Base-by-base conservation (phyloP, 352 stramenopile genomes). In the Phytopythium helicoides region DNA sequence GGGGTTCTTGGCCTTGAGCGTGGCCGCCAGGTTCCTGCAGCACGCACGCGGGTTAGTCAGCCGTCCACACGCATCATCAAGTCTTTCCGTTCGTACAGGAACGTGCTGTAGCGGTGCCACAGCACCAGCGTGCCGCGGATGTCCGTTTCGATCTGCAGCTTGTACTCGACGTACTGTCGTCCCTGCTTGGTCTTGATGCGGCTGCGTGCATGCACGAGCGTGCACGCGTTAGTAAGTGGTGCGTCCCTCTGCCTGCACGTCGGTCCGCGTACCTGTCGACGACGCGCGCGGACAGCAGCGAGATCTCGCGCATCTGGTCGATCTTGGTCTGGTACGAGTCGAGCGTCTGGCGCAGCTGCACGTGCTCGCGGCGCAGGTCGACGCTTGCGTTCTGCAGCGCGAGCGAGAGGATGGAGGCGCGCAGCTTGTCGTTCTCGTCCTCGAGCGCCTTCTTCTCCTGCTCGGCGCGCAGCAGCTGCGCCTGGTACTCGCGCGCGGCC, bases 321-420 rank as follows among this genome's bases (percentile, higher is more conserved):
- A 94, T 91, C 67, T 94, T 94, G 66, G 63, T 85, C 74, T 94
- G 81, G 65, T 89, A 91, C 67, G 81, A 92, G 55, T 92, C 80
- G 15, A 94, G 68, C 38, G 82, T 92, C 68, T 94, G 84, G 10
- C 81, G 81, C 47, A 94, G 65, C 62, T 92, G 81, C 56, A 87
- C 73, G 48, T 94, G 81, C 55, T 94, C 84, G 28, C 81, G 81
- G 23, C 82, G 80, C 36, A 92, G 63, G 54, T 94, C 84, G 14
- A 81, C 70, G 62, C 73, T 92, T 21, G 84, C 84, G 54, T 89
- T 81, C 52, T 91, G 73, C 33, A 92, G 64, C 28, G 82, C 81
- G 55, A 89, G 81, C 54, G 62, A 79, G 18, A 92, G 66, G 54
- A 94, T 91, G n/a, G 76, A 86, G 23, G 71, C 60, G 11, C 84